Percentiles rank a stretch among this genome's conserved stretches.
Evolutionary conservation across 2,329 filamentous ascomycete genomes (phyloP).

Genomic region (Grosmannia huntii): DNA sequence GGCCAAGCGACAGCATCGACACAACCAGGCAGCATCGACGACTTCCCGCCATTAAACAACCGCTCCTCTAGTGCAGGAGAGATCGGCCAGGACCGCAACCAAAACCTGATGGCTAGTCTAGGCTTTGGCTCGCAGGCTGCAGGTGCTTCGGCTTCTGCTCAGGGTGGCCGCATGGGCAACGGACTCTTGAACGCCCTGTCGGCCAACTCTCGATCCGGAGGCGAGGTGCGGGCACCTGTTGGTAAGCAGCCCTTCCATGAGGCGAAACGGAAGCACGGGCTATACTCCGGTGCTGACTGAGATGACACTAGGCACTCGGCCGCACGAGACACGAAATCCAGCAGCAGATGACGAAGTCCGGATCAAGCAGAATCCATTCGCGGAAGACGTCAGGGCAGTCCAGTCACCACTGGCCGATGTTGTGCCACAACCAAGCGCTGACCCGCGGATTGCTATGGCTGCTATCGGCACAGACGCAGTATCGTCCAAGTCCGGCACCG

Average conservation of each 20-base stretch:
- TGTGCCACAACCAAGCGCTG: conserved; percentile 15
- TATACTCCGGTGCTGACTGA: neutral
- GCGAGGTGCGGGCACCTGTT: conserved; percentile 36
- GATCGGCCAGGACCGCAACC: conserved; percentile 40
- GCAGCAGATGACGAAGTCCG: conserved; percentile 30
- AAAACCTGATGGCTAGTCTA: conserved; percentile 38
- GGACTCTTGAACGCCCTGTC: conserved; percentile 52
- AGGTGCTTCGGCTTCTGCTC: conserved; percentile 12
- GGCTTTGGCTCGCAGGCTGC: conserved; percentile 37
- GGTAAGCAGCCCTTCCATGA: conserved; percentile 17
- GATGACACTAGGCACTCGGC: conserved; percentile 21
- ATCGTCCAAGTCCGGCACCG: conserved; percentile 21
- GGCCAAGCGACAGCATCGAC: conserved; percentile 27
- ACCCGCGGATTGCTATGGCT: conserved; percentile 28
- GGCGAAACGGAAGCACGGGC: too few relatives aligned
- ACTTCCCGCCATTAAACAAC: conserved; percentile 51
- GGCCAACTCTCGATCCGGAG: conserved; percentile 37
- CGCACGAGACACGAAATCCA: conserved; percentile 29
- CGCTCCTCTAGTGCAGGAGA: conserved; percentile 40
- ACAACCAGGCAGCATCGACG: conserved; percentile 38
- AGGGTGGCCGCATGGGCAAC: conserved; percentile 35
- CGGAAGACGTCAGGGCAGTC: conserved; percentile 23
- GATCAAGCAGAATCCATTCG: conserved; percentile 30
- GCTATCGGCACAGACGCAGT: conserved; percentile 31
- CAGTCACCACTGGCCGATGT: neutral